A percentile compares a stretch with the other conserved stretches of the same genome.
Evolutionary conservation across 2,329 filamentous ascomycete species (phyloP).

Genomic region (Fusarium devonianum): DNA sequence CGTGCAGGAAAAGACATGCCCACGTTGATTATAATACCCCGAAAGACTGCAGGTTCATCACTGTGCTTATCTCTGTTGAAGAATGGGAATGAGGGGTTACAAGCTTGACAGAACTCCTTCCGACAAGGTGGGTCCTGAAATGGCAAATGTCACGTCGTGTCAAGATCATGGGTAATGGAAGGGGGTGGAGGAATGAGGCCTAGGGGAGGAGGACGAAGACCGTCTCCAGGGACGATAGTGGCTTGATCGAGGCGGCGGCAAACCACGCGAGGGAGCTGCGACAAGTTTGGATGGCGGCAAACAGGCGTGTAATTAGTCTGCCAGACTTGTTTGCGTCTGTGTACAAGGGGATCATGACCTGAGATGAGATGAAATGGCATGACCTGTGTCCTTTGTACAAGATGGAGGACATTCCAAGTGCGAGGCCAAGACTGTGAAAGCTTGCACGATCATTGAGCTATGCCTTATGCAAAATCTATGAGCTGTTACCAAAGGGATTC

Average conservation of each 20-base stretch:
- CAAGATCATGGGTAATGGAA: not conserved
- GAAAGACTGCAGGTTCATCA: no score
- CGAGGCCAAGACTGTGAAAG: slow-evolving; percentile 2
- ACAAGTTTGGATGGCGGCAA: slow-evolving; percentile 14
- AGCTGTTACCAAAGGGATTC: slow-evolving; percentile 7
- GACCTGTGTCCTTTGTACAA: slow-evolving; percentile 21
- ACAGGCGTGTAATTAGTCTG: slow-evolving; percentile 15
- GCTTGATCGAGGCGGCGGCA: slow-evolving; percentile 16
- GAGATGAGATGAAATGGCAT: slow-evolving; percentile 28
- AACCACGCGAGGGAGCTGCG: slow-evolving; percentile 13
- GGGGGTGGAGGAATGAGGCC: not conserved
- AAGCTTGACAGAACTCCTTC: not conserved
- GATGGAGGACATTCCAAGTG: not conserved
- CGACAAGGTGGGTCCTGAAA: not conserved
- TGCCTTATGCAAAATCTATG: slow-evolving; percentile 25
- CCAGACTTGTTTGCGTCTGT: slow-evolving; percentile 32
- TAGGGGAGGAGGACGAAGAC: slow-evolving; percentile 17
- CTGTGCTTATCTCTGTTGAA: not conserved
- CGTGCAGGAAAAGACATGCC: not conserved
- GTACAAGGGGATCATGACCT: slow-evolving; percentile 27
- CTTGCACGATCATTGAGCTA: slow-evolving; percentile 5
- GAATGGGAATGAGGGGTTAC: slow-evolving; percentile 20
- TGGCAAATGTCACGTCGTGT: not conserved
- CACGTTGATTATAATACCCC: slow-evolving; percentile 4
- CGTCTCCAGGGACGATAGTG: slow-evolving; percentile 7